Evolutionary conservation across 2,329 filamentous ascomycete species (phyloP).

Genomic region (Ascocoryne sarcoides): DNA sequence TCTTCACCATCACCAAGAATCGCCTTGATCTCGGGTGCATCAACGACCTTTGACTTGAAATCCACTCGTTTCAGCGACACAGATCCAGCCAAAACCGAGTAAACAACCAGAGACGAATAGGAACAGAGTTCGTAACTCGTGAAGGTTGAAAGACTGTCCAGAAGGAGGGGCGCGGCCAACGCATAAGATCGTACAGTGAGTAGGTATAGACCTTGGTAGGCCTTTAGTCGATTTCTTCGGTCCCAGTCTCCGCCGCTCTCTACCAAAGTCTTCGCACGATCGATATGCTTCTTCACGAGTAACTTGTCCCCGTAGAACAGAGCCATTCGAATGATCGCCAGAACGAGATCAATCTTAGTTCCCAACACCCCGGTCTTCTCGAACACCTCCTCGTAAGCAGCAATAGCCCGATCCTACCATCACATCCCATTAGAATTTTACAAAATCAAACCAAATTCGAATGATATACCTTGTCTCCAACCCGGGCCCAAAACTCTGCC

Average conservation of each 20-base stretch:
- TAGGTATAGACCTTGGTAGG: constrained; percentile 90
- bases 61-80: constrained; percentile 93
- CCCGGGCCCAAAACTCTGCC: constrained; percentile 90
- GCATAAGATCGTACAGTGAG: constrained; percentile 89
- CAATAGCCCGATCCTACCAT: constrained; percentile 79
- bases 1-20: constrained; percentile 87
- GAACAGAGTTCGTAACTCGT: constrained; percentile 98
- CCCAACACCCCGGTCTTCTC: constrained; percentile 97
- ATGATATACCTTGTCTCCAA: constrained; percentile 83
- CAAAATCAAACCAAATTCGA: not conserved
- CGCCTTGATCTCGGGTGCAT: constrained; percentile 96
- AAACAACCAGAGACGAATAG: constrained; percentile 89
- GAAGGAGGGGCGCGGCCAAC: constrained; percentile 79
- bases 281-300: constrained; percentile 87
- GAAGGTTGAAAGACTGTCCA: constrained; percentile 96
- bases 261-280: constrained; percentile 80
- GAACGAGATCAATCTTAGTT: constrained; percentile 92
- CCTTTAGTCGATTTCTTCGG: constrained; percentile 94
- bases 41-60: constrained; percentile 98
- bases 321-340: constrained; percentile 91
- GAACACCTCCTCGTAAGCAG: constrained; percentile 84
- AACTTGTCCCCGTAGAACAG: constrained; percentile 93
- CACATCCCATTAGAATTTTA: constrained; percentile 13
- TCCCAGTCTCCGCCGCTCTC: constrained; percentile 98
- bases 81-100: constrained; percentile 89